A percentile compares a stretch with the other conserved stretches of the same genome.
These are phyloP conservation scores for Blastomyces silverae DNA, from an alignment of 2,329 filamentous ascomycete species.

Conservation along the genomic window DNA sequence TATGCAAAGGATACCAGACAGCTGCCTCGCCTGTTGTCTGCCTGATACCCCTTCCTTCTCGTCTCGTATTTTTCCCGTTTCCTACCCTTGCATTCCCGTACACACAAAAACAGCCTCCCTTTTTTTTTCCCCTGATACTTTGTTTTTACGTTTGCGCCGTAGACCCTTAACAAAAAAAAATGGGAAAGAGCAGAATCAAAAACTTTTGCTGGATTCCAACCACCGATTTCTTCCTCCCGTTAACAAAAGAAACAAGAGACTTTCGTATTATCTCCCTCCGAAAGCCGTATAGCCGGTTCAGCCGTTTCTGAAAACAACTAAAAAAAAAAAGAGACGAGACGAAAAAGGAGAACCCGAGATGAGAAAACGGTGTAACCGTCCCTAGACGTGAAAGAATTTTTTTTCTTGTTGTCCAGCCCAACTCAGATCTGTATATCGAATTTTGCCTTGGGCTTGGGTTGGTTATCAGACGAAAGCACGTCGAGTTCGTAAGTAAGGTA, in stretches of 20 bases:
- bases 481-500: too few relatives aligned
- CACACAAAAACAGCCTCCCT: neutral
- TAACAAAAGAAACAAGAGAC: too few relatives aligned
- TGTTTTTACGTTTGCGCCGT: neutral
- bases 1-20: neutral
- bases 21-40: neutral
- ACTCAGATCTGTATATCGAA: neutral
- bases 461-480: neutral
- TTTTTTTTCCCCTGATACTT: too few relatives aligned
- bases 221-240: too few relatives aligned
- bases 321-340: too few relatives aligned
- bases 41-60: neutral
- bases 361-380: neutral
- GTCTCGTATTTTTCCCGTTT: neutral
- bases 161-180: too few relatives aligned
- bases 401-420: neutral
- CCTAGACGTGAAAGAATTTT: neutral
- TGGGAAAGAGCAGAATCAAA: too few relatives aligned
- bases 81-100: neutral
- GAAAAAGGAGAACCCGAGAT: too few relatives aligned
- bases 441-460: neutral
- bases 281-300: too few relatives aligned
- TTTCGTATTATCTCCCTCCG: too few relatives aligned
- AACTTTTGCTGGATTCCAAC: too few relatives aligned
- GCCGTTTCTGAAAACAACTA: too few relatives aligned